Evolutionary conservation across 305 asterid genomes (phyloP), one percentile per base, ranked within the genome.

Genomic region (Plantago rigida): DNA sequence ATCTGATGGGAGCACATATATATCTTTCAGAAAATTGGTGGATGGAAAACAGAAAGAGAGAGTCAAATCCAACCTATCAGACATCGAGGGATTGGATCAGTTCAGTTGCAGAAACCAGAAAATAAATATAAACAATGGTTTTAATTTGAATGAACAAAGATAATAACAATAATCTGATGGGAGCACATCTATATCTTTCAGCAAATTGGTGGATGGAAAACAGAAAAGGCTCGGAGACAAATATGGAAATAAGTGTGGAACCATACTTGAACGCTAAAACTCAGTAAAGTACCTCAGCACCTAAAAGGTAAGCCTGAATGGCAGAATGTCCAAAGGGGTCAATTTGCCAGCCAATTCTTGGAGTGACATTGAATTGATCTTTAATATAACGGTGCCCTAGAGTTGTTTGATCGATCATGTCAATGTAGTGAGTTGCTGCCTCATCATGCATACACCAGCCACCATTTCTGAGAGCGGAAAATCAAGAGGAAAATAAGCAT

Each of bases 281-380:
- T 67, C 47, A 44, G 36, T 17, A 57, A 14, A 24, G 29, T 72
- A 87, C 99, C 94, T 93, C 96, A 53, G 99, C 85, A 58, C 97
- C 99, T 70, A 93, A 73, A 64, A 93, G 90, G 77, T 93, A 93
- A 57, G 97, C 97, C 78, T 93, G 99, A 44, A 89, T 95, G 51
- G 99, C 97, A 31, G 99, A 87, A 80, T 93, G 99, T 46, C 99
- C 99, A 54, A 93, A 93, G n/a, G 99, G 99, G 66, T 93, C 99
- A 13, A 93, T 93, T 65, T 93, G 99, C 99, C 99, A 93, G 51
- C 99, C 99, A 49, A 89, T 84, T 73, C 99, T 77, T 3, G 99
- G 97, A 57, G 95, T 84, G 50, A 93, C 79, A 72, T 82, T 83
- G 73, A 93, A 93, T 68, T 89, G 74, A 51, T 75, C 82, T 71